These are phyloP conservation scores for Aeminium ludgeri DNA, from an alignment of 495 filamentous ascomycete species.

Conservation along the genomic window DNA sequence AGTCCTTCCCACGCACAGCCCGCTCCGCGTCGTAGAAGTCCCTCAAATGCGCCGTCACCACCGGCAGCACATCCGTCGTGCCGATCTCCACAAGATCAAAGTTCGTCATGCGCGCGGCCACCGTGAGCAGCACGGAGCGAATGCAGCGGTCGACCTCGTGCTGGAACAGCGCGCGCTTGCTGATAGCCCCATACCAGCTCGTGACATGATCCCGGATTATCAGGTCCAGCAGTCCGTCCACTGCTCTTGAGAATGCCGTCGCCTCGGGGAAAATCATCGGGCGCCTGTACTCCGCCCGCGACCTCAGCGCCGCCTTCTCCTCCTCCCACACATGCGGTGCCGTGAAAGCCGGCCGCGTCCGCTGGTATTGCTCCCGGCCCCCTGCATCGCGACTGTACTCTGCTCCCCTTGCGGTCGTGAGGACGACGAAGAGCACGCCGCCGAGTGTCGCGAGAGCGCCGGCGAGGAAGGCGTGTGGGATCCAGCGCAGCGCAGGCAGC, in stretches of 20 bases:
- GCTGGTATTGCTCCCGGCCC: constrained; percentile 15
- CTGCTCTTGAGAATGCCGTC: constrained; percentile 56
- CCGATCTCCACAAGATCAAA: constrained; percentile 67
- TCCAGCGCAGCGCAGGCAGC: constrained; percentile 61
- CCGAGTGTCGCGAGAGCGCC: constrained; percentile 40
- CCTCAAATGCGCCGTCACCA: constrained; percentile 78
- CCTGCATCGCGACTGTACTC: constrained; percentile 18
- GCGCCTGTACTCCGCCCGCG: constrained; percentile 30
- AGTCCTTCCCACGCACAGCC: constrained; percentile 64
- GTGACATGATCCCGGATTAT: constrained; percentile 72
- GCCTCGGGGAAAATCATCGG: constrained; percentile 60
- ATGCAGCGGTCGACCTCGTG: constrained; percentile 73
- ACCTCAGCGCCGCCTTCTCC: constrained; percentile 42
- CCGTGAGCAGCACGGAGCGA: constrained; percentile 50
- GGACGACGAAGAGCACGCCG: constrained; percentile 37
- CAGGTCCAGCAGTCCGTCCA: constrained; percentile 64
- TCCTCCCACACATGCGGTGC: constrained; percentile 45
- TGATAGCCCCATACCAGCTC: constrained; percentile 81
- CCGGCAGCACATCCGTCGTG: constrained; percentile 67
- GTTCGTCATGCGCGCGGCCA: constrained; percentile 50
- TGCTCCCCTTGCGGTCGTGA: constrained; percentile 43
- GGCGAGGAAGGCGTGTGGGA: constrained; percentile 58
- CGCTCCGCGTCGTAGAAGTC: constrained; percentile 86
- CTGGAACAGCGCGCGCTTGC: constrained; percentile 56
- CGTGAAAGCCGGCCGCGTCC: constrained; percentile 44